Evolutionary conservation across 768 basidiomycete species (phyloP).

Genomic region (Calocybe cyanea): DNA sequence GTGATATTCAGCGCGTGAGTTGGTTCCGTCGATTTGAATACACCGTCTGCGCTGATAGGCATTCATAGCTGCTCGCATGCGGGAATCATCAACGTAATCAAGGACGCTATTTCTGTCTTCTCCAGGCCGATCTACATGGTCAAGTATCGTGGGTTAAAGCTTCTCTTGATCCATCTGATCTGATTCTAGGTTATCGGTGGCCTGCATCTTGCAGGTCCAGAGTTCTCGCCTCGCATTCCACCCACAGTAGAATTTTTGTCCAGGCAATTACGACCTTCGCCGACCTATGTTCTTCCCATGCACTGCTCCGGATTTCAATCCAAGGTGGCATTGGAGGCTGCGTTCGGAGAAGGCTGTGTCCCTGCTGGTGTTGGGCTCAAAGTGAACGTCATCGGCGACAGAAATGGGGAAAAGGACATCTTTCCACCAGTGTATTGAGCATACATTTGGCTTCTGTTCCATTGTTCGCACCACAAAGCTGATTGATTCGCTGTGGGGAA

Average conservation of each 20-base stretch:
- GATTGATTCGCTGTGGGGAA: neutral
- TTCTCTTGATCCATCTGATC: neutral
- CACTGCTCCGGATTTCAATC: constrained; percentile 82
- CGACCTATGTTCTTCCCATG: constrained; percentile 74
- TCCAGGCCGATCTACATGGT: constrained; percentile 77
- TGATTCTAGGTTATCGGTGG: constrained; percentile 66
- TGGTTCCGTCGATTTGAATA: neutral
- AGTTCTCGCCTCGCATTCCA: constrained; percentile 56
- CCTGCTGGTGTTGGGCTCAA: constrained; percentile 73
- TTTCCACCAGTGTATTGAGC: constrained; percentile 26
- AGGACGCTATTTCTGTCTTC: constrained; percentile 60
- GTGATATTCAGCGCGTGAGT: constrained; percentile 81
- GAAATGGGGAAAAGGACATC: constrained; percentile 34
- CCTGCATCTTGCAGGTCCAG: constrained; percentile 75
- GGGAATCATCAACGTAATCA: constrained; percentile 81
- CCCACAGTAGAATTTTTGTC: constrained; percentile 73
- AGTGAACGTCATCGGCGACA: constrained; percentile 52
- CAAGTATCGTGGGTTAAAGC: constrained; percentile 2
- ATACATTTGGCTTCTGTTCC: no score
- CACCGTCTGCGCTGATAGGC: neutral
- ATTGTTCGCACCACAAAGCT: neutral
- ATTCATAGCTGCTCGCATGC: constrained; percentile 56
- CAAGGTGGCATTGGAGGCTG: constrained; percentile 66
- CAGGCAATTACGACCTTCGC: constrained; percentile 53
- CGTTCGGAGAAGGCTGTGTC: constrained; percentile 72